phyloP scores from a whole-genome alignment of 1,284 basidiomycete species.

The Butyriboletus appendiculatus region DNA sequence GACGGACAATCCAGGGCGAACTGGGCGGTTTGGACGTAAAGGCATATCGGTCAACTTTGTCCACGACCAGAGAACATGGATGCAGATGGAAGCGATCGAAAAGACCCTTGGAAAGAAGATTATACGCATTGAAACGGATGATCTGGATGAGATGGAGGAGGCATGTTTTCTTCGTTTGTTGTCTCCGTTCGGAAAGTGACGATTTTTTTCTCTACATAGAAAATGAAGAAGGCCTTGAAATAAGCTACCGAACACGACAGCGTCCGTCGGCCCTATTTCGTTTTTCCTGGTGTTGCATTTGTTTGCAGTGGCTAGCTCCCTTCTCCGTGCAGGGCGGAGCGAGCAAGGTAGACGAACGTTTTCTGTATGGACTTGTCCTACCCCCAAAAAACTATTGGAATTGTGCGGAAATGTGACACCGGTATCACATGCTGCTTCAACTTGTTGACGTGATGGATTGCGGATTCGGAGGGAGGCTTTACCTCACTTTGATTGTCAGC shows the following conservation, averaged over 20 bases:
- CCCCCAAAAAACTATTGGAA: too few relatives aligned
- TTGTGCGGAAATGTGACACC: background rate
- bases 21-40: slow-evolving; percentile 93
- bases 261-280: background rate
- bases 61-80: slow-evolving; percentile 81
- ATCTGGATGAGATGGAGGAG: slow-evolving; percentile 90
- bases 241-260: slow-evolving; percentile 30
- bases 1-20: slow-evolving; percentile 66
- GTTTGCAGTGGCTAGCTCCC: background rate
- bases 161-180: slow-evolving; percentile 41
- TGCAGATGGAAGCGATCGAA: slow-evolving; percentile 87
- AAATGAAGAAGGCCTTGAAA: slow-evolving; percentile 78
- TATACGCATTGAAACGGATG: slow-evolving; percentile 78
- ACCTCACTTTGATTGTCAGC: background rate
- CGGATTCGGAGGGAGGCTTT: background rate
- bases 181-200: background rate
- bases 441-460: background rate
- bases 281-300: background rate
- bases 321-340: background rate
- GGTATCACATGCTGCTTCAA: too few relatives aligned
- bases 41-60: slow-evolving; percentile 98
- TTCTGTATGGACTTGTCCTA: background rate
- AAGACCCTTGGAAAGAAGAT: slow-evolving; percentile 75
- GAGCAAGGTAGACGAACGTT: background rate
- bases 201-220: slow-evolving; percentile 39